A percentile compares a stretch with the other conserved stretches of the same genome.
Conservation (phyloP, 306 rosid genomes). For the Acmispon strigosus region DNA sequence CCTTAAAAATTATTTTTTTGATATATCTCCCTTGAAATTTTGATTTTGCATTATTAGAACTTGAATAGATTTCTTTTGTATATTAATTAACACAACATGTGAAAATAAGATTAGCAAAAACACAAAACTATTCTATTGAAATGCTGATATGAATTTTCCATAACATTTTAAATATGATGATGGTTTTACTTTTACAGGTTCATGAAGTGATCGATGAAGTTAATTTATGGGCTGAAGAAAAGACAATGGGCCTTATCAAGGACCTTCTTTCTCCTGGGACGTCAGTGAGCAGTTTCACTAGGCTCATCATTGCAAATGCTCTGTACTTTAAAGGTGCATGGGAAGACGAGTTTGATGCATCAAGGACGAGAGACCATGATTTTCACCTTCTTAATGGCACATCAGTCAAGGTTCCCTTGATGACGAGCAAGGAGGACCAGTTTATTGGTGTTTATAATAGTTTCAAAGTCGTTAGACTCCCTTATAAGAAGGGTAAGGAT, state of each 20-base stretch:
- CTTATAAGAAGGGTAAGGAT: conserved; percentile 57
- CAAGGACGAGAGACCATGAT: conserved; percentile 42
- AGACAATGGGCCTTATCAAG: conserved; percentile 65
- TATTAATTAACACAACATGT: no score
- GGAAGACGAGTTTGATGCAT: conserved; percentile 41
- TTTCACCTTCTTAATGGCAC: conserved; percentile 58
- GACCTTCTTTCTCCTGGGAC: conserved; percentile 54
- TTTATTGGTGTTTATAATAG: conserved; percentile 37
- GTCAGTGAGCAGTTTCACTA: conserved; percentile 42
- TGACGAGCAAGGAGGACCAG: conserved; percentile 57
- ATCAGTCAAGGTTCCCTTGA: conserved; percentile 60
- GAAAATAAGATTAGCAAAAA: no score
- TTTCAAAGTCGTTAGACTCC: conserved; percentile 68
- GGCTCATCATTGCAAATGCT: conserved; percentile 69
- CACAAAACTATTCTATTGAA: no score
- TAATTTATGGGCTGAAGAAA: conserved; percentile 69
- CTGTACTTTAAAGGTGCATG: conserved; percentile 81
- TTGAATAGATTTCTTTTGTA: no score
- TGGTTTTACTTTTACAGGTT: conserved; percentile 35
- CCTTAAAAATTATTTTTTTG: no score
- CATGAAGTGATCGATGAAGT: conserved; percentile 50
- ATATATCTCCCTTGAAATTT: no score
- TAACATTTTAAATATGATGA: conserved; percentile 4
- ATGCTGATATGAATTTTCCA: no score
- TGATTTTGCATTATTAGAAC: no score